These are phyloP conservation scores for Pyropia haitanensis DNA, from an alignment of 23 red algal species.

Conservation along the genomic window DNA sequence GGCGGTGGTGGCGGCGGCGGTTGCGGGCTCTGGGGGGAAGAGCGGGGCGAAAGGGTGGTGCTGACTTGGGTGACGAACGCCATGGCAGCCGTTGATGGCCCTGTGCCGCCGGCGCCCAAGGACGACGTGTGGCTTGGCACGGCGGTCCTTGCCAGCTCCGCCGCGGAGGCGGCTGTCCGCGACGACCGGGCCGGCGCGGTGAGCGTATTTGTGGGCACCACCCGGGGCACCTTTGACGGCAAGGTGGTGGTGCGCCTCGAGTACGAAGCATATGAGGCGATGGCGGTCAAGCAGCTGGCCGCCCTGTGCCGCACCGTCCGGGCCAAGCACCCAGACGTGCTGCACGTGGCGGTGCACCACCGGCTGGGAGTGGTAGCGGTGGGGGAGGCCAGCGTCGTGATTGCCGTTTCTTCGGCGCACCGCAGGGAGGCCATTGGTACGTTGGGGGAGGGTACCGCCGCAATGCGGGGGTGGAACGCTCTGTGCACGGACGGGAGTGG, in stretches of 20 bases:
- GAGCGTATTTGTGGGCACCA: slow-evolving; percentile 70
- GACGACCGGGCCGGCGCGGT: slow-evolving; percentile 36
- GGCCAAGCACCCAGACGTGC: slow-evolving; percentile 23
- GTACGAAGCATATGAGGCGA: slow-evolving; percentile 75
- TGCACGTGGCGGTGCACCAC: slow-evolving; percentile 50
- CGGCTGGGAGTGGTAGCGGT: slow-evolving; percentile 59
- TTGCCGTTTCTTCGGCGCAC: slow-evolving; percentile 72
- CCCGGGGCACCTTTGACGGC: slow-evolving; percentile 64
- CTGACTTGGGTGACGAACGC: background rate
- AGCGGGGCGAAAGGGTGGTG: slow-evolving; percentile 13
- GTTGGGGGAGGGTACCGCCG: background rate
- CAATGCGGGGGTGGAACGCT: too few relatives aligned
- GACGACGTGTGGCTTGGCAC: too few relatives aligned
- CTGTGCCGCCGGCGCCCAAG: too few relatives aligned
- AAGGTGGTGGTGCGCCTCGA: slow-evolving; percentile 56
- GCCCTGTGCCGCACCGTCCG: slow-evolving; percentile 23
- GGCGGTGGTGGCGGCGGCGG: background rate
- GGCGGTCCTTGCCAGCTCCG: slow-evolving; percentile 2
- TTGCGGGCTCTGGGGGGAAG: background rate
- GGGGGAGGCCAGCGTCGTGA: slow-evolving; percentile 74
- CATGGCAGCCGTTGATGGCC: too few relatives aligned
- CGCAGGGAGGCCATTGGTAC: slow-evolving; percentile 79
- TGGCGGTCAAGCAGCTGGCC: slow-evolving; percentile 74
- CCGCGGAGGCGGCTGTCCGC: slow-evolving; percentile 14
- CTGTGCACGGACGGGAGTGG: too few relatives aligned